Percentiles rank a stretch among this genome's conserved stretches.
Evolutionary conservation across 2,329 filamentous ascomycete genomes (phyloP).

Genomic region (Escovopsis sp.): DNA sequence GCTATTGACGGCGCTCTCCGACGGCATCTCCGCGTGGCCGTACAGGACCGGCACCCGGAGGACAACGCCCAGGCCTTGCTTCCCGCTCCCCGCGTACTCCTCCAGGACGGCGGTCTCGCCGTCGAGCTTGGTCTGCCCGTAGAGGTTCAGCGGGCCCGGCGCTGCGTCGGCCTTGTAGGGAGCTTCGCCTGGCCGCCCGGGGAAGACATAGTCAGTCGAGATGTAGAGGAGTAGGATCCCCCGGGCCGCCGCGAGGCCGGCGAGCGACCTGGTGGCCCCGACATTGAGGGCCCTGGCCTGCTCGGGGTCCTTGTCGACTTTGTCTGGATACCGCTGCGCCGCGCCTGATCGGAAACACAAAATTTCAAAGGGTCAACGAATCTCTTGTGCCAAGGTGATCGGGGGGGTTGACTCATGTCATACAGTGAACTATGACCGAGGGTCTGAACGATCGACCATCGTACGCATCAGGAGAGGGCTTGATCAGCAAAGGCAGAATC

Average conservation of each 20-base stretch:
- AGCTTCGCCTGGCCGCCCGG: conserved; percentile 61
- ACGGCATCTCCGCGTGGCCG: conserved; percentile 52
- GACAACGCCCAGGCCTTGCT: conserved; percentile 46
- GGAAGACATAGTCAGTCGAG: conserved; percentile 71
- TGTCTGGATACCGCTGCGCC: conserved; percentile 77
- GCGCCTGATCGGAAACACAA: conserved; percentile 40
- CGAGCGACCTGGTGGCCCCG: conserved; percentile 51
- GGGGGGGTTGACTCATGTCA: not conserved
- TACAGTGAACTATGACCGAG: conserved; percentile 6
- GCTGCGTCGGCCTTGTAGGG: conserved; percentile 56
- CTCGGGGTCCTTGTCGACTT: conserved; percentile 65
- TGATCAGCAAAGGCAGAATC: conserved; percentile 1
- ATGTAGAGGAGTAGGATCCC: conserved; percentile 59
- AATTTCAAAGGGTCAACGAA: not conserved
- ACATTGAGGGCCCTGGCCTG: conserved; percentile 64
- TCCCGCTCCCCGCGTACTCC: conserved; percentile 34
- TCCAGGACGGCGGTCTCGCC: conserved; percentile 52
- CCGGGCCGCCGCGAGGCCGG: conserved; percentile 46
- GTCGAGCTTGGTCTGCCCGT: conserved; percentile 46
- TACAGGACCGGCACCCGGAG: conserved; percentile 76
- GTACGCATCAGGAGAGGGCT: not conserved
- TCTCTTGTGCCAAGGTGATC: conserved; percentile 6
- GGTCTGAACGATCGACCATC: conserved; percentile 2
- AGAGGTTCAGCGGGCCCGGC: conserved; percentile 63
- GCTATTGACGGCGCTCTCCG: conserved; percentile 72